Conservation (phyloP, 768 basidiomycete species). For the Paxillus rubicundulus region DNA sequence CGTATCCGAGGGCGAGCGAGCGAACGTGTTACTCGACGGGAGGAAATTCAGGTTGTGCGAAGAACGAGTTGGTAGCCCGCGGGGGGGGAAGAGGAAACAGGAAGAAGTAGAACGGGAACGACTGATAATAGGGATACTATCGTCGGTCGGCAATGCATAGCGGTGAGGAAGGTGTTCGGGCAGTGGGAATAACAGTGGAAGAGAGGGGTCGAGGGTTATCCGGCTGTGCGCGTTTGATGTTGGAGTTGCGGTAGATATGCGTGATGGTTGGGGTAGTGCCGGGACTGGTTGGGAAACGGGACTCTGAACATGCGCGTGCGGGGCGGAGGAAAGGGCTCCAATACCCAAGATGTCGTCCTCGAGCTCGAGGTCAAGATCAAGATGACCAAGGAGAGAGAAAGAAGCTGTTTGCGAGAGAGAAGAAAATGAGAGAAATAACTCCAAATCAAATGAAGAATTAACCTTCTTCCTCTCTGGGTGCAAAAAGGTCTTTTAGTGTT, state of each 20-base stretch:
- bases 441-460: constrained; percentile 11
- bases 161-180: constrained; percentile 21
- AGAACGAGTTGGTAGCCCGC: constrained; percentile 46
- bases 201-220: constrained; percentile 49
- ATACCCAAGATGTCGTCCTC: constrained; percentile 49
- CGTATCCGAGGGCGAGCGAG: constrained; percentile 23
- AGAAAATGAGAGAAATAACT: background rate
- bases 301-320: background rate
- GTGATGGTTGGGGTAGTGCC: background rate
- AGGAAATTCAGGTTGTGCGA: constrained; percentile 49
- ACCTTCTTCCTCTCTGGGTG: constrained; percentile 67
- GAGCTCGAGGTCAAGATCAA: constrained; percentile 70
- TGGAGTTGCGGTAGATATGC: constrained; percentile 1
- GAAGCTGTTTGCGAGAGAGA: constrained; percentile 37
- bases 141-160: constrained; percentile 12
- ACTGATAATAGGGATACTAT: background rate
- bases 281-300: constrained; percentile 3
- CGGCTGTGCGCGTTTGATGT: constrained; percentile 6
- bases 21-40: constrained; percentile 15
- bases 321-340: constrained; percentile 19
- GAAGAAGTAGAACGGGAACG: constrained; percentile 18
- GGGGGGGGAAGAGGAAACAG: constrained; percentile 21
- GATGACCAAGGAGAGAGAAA: constrained; percentile 74
- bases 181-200: constrained; percentile 64
- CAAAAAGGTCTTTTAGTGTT: constrained; percentile 72